Conservation (phyloP, 768 basidiomycete genomes). For the Psilocybe subaeruginosa region DNA sequence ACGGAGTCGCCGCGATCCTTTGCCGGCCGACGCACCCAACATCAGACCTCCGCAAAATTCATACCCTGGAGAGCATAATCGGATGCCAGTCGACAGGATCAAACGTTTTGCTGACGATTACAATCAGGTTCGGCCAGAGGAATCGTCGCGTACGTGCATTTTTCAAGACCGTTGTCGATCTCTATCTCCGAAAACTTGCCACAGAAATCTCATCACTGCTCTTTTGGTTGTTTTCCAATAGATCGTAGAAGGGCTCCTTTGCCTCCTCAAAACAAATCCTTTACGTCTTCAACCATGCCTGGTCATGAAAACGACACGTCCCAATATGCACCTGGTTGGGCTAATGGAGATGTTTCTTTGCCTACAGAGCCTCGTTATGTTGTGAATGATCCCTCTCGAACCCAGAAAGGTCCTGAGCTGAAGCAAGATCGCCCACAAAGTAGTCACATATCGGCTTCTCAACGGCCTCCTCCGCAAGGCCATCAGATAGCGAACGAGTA, state of each 20-base stretch:
- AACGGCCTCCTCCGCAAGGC: conserved; percentile 22
- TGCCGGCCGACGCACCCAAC: neutral
- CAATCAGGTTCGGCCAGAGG: conserved; percentile 15
- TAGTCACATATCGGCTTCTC: conserved; percentile 10
- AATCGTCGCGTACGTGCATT: conserved; percentile 35
- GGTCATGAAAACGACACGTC: conserved; percentile 5
- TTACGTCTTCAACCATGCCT: conserved; percentile 16
- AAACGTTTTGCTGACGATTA: neutral
- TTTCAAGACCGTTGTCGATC: conserved; percentile 19
- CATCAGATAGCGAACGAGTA: conserved; percentile 30
- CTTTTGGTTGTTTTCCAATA: conserved; percentile 19
- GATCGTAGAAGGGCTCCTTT: conserved; percentile 45
- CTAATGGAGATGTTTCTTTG: conserved; percentile 5
- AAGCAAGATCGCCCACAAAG: conserved; percentile 13
- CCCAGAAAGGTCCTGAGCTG: neutral
- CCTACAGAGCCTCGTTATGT: conserved; percentile 1
- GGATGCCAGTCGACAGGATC: conserved; percentile 2
- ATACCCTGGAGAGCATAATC: conserved; percentile 2
- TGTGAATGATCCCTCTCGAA: neutral
- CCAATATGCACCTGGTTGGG: conserved; percentile 13
- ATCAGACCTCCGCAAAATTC: conserved; percentile 4
- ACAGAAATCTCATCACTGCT: conserved; percentile 6
- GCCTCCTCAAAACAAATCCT: conserved; percentile 45
- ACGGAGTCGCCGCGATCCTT: conserved; percentile 16
- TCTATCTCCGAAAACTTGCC: conserved; percentile 18